Evolutionary conservation across 345 rosid genomes (phyloP).

Genomic region (Eucalyptus cloeziana): DNA sequence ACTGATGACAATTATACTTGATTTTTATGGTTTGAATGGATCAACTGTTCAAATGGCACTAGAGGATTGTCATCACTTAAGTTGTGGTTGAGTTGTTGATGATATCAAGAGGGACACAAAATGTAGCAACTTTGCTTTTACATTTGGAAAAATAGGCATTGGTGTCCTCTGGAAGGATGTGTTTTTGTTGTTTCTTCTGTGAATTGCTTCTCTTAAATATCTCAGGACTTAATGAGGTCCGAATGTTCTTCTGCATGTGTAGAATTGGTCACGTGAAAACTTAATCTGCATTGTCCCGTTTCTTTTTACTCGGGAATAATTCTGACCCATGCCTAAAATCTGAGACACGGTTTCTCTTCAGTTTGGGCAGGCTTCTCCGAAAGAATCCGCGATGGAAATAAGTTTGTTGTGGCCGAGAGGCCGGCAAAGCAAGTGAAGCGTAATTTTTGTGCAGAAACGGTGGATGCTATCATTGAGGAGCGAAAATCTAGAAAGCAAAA

Average conservation of each 20-base stretch:
- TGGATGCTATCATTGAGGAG: conserved; percentile 55
- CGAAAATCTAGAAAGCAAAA: conserved; percentile 50
- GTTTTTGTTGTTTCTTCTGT: neutral
- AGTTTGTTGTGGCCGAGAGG: conserved; percentile 75
- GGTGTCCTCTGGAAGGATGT: neutral
- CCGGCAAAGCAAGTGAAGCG: conserved; percentile 39
- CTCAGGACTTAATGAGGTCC: neutral
- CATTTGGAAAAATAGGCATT: neutral
- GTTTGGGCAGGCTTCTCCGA: conserved; percentile 98
- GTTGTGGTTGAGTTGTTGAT: neutral
- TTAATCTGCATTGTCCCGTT: neutral
- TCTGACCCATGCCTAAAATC: neutral
- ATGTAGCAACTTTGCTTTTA: neutral
- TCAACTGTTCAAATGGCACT: neutral
- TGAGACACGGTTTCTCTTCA: conserved; percentile 2
- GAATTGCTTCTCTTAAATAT: neutral
- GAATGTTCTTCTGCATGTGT: neutral
- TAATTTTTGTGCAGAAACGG: conserved; percentile 54
- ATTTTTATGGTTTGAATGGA: neutral
- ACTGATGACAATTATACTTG: neutral
- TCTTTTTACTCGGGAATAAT: neutral
- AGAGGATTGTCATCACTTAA: neutral
- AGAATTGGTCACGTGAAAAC: neutral
- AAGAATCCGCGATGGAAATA: conserved; percentile 71
- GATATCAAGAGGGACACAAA: neutral